Conservation (phyloP, 345 rosid species). For the Carallia brachiata region DNA sequence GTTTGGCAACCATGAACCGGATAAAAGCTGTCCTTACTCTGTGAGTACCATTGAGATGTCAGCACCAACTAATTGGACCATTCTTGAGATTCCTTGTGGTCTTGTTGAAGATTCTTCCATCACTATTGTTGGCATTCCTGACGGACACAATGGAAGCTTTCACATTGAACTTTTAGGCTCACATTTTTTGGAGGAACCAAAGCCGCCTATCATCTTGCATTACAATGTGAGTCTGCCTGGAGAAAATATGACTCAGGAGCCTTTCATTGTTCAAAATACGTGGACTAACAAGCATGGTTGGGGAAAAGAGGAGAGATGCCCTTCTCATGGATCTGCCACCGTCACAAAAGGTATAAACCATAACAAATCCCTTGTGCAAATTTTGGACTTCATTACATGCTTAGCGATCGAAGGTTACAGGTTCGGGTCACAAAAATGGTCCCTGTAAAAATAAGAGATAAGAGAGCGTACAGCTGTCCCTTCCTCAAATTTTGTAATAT, state of each 20-base stretch:
- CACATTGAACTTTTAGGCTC: slow-evolving; percentile 61
- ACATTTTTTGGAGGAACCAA: slow-evolving; percentile 36
- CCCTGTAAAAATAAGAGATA: no score
- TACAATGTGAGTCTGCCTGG: slow-evolving; percentile 62
- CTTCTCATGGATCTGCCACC: slow-evolving; percentile 43
- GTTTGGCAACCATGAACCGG: slow-evolving; percentile 8
- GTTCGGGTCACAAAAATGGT: no score
- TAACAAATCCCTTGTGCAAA: no score
- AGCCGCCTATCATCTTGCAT: slow-evolving; percentile 51
- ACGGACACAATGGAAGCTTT: slow-evolving; percentile 49
- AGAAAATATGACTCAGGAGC: slow-evolving; percentile 61
- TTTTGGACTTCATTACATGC: no score
- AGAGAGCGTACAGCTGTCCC: no score
- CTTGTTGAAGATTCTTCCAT: slow-evolving; percentile 70
- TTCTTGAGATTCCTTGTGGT: slow-evolving; percentile 79
- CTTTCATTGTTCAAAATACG: slow-evolving; percentile 50
- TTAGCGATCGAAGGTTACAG: no score
- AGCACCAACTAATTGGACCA: slow-evolving; percentile 29
- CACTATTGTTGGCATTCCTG: slow-evolving; percentile 72
- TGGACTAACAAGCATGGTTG: slow-evolving; percentile 50
- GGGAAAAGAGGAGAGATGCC: slow-evolving; percentile 75
- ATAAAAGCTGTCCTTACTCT: slow-evolving; percentile 52
- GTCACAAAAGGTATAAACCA: slow-evolving; percentile 48
- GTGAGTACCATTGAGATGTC: slow-evolving; percentile 33
- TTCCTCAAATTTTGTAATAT: no score